Base-by-base conservation (phyloP, 2,329 filamentous ascomycete genomes). In the Talaromyces sp. region DNA sequence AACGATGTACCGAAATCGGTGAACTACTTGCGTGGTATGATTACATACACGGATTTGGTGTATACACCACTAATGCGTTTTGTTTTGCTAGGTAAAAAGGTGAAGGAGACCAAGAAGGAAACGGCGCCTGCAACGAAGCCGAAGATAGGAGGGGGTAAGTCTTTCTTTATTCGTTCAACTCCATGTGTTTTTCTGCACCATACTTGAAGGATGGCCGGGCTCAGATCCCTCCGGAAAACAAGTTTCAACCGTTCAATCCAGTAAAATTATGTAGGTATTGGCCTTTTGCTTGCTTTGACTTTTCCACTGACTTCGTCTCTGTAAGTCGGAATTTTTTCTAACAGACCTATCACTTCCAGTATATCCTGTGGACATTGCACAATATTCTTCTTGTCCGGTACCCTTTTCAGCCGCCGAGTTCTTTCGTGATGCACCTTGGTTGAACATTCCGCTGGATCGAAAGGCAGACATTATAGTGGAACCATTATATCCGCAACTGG, bases 1-100 rank as follows among this genome's bases (percentile, higher is more conserved):
- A 98, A 93, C 73, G 93, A 99, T 69, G 82, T 96, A 33, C 89
- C 87, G 61, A 96, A 96, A 76, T 87, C 91, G 0, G 89, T 96
- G 42, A 82, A 85, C 61, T 97, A 96, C 71, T 77, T 99, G 62
- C 85, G 87, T 65, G 89, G 87, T 82, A 59, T 27, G 50, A 9
- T 31, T 4, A 28, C 50, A 44, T 30, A 7, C 6, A 10, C 3
- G 2, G 5, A 36, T 16, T 53, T 27, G 1, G 50, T 30, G 3
- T 42, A n/a, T 18, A 30, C 27, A 16, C 14, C 2, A 16, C 40
- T 44, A 16, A 30, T 23, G 28, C 87, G 67, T 75, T 65, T 31
- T 7, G 28, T 59, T 47, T 40, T 14, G 36, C 28, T 50, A 73
- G 74, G 66, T 18, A 75, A 76, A 56, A 75, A 75, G 62, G 67